Percentiles rank a stretch among this genome's conserved stretches.
phyloP scores from a whole-genome alignment of 2,329 filamentous ascomycete genomes.

The Clarireedia homoeocarpa region DNA sequence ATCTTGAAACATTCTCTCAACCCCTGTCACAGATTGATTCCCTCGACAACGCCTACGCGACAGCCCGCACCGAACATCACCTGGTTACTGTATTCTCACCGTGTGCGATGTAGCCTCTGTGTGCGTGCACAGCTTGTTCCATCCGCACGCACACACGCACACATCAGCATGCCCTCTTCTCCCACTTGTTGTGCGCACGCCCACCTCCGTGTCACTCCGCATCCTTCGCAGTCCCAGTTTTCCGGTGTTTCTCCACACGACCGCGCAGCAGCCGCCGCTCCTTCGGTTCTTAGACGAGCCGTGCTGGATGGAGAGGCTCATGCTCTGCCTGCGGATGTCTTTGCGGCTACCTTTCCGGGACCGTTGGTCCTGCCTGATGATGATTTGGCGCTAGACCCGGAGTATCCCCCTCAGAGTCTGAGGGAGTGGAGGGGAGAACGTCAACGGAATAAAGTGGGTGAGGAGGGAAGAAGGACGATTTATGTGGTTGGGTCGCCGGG shows the following conservation, averaged over 20 bases:
- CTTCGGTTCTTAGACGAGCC: neutral
- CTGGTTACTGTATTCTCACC: too few species aligned
- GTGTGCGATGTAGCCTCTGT: too few species aligned
- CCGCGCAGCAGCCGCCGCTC: constrained; percentile 9
- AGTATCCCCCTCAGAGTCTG: constrained; percentile 17
- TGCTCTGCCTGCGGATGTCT: neutral
- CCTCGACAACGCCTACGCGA: too few species aligned
- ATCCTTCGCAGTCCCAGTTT: neutral
- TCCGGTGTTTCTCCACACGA: neutral
- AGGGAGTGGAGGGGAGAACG: constrained; percentile 16
- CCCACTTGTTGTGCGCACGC: neutral
- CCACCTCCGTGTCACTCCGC: neutral
- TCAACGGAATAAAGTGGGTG: constrained; percentile 17
- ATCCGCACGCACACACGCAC: too few species aligned
- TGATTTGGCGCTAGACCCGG: constrained; percentile 19
- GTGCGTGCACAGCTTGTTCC: too few species aligned
- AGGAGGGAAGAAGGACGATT: constrained; percentile 13
- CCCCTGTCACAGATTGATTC: too few species aligned
- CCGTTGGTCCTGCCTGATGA: constrained; percentile 22
- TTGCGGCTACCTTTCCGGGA: constrained; percentile 15
- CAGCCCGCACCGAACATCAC: too few species aligned
- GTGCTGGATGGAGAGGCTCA: neutral
- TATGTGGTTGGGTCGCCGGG: constrained; percentile 21
- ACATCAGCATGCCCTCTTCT: neutral
- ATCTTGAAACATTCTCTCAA: too few species aligned